These are phyloP conservation scores for Taiwanofungus camphoratus DNA, from an alignment of 1,284 basidiomycete species.

Conservation along the genomic window DNA sequence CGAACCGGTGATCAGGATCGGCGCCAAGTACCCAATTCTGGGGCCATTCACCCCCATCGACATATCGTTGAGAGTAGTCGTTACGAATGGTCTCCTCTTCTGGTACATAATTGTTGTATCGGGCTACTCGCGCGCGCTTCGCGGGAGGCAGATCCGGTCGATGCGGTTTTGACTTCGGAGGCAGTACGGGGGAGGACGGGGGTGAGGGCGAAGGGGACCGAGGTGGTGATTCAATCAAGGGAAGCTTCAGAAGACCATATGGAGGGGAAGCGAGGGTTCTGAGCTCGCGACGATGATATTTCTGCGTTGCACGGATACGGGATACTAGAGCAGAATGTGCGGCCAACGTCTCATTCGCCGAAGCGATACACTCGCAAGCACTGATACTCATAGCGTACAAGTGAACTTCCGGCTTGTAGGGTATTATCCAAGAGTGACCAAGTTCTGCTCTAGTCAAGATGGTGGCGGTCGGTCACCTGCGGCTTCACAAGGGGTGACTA, in stretches of 20 bases:
- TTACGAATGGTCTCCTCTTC: constrained; percentile 94
- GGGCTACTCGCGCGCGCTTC: constrained; percentile 61
- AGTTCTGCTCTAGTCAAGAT: too few species aligned
- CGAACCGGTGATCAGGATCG: constrained; percentile 80
- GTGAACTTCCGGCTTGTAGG: too few species aligned
- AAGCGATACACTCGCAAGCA: constrained; percentile 34
- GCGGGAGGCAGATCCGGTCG: constrained; percentile 59
- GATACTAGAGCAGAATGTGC: constrained; percentile 40
- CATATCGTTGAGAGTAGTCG: constrained; percentile 89
- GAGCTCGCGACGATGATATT: constrained; percentile 34
- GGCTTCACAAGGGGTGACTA: too few species aligned
- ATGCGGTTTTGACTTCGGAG: constrained; percentile 30
- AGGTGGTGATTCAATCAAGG: constrained; percentile 41
- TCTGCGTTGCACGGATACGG: constrained; percentile 38
- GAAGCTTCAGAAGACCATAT: constrained; percentile 37
- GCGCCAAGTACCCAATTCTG: constrained; percentile 89
- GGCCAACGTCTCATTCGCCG: constrained; percentile 46
- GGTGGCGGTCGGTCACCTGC: too few species aligned
- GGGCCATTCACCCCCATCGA: constrained; percentile 85
- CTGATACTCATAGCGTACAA: constrained; percentile 4
- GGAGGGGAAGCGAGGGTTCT: constrained; percentile 34
- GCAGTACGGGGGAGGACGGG: constrained; percentile 40
- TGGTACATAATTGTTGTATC: constrained; percentile 75
- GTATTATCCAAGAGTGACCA: too few species aligned
- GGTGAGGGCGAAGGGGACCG: constrained; percentile 39